A percentile compares a stretch with the other conserved stretches of the same genome.
Conservation (phyloP, 768 basidiomycete species). For the Podaxis sp. region DNA sequence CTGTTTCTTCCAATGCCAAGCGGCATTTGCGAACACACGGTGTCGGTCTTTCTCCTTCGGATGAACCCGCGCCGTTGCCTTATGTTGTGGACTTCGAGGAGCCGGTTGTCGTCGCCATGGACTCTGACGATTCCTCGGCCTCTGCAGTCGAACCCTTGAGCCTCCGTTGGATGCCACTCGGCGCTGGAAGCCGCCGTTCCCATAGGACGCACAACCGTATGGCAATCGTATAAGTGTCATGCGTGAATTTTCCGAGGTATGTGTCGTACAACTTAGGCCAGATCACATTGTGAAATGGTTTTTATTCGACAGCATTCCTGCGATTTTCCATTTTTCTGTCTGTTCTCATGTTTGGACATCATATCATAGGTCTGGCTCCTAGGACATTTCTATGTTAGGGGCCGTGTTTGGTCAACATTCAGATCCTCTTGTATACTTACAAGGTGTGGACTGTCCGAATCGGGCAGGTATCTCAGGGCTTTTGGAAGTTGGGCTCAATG, state of each 20-base stretch:
- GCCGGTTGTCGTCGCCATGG: conserved; percentile 21
- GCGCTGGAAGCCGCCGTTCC: conserved; percentile 13
- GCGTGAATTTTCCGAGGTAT: background rate
- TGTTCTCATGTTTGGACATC: background rate
- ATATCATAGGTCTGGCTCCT: background rate
- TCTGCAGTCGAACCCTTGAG: conserved; percentile 1
- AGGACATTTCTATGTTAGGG: background rate
- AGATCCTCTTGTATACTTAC: background rate
- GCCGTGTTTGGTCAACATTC: background rate
- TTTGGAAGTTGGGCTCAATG: background rate
- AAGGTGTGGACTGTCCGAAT: background rate
- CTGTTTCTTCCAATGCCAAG: conserved; percentile 64
- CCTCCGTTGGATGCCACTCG: conserved; percentile 16
- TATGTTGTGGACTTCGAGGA: conserved; percentile 29
- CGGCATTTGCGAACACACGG: conserved; percentile 65
- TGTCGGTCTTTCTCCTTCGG: conserved; percentile 30
- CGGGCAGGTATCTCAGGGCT: background rate
- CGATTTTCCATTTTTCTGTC: background rate
- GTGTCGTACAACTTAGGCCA: background rate
- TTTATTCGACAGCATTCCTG: background rate
- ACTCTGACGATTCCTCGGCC: background rate
- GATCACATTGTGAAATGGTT: background rate
- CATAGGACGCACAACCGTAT: background rate
- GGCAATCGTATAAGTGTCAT: background rate
- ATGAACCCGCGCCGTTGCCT: conserved; percentile 17